Conservation (phyloP, 129 eudicot genomes). For the Flaveria trinervia region DNA sequence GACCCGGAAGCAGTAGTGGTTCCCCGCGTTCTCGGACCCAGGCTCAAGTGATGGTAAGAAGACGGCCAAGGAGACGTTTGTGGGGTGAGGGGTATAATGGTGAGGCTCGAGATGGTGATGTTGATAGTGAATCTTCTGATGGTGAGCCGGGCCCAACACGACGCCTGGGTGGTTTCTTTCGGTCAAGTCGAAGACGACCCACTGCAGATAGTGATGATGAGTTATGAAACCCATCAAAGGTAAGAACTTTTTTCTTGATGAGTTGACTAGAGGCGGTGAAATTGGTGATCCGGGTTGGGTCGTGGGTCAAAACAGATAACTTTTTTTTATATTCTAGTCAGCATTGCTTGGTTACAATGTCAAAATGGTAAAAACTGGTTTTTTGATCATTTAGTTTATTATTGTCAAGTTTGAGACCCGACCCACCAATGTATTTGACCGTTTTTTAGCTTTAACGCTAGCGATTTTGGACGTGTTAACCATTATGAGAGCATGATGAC, state of each 20-base stretch:
- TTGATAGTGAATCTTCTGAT: slow-evolving; percentile 53
- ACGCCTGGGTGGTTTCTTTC: slow-evolving; percentile 30
- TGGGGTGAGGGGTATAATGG: slow-evolving; percentile 67
- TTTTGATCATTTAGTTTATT: too few relatives aligned
- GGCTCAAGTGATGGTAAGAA: slow-evolving; percentile 45
- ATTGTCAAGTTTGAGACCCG: neutral
- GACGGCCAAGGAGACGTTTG: slow-evolving; percentile 51
- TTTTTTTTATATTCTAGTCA: neutral
- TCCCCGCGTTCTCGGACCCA: slow-evolving; percentile 54
- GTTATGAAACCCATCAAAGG: slow-evolving; percentile 21
- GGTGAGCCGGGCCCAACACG: slow-evolving; percentile 37
- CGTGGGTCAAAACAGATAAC: neutral
- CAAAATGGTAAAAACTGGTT: neutral
- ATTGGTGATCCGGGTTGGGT: neutral
- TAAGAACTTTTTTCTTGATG: slow-evolving; percentile 21
- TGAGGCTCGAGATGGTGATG: slow-evolving; percentile 47
- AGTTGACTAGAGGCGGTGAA: neutral
- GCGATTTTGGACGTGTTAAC: neutral
- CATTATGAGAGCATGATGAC: neutral
- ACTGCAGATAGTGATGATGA: slow-evolving; percentile 45
- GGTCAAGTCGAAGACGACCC: slow-evolving; percentile 27
- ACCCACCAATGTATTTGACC: neutral
- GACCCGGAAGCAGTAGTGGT: slow-evolving; percentile 47
- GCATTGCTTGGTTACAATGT: neutral
- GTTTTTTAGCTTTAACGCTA: neutral